These are phyloP conservation scores for Pichia thaimueangensis DNA, from an alignment of 805 yeast species.

Conservation along the genomic window DNA sequence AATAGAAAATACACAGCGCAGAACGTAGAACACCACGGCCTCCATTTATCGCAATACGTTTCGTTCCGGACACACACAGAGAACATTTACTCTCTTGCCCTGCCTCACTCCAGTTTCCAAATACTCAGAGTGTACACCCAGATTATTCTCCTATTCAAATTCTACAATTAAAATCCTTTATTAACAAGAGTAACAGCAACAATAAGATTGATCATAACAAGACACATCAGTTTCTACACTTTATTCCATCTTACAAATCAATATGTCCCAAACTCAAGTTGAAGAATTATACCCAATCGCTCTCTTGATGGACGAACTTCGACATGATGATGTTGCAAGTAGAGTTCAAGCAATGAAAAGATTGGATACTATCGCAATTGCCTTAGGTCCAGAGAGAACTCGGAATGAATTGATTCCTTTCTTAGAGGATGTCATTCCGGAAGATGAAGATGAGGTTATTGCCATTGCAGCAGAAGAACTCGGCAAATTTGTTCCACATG, in stretches of 20 bases:
- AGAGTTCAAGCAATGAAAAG: constrained; percentile 93
- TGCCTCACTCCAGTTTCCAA: no score
- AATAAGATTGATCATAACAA: not conserved
- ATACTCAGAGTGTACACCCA: no score
- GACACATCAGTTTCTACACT: no score
- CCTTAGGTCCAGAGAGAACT: constrained; percentile 90
- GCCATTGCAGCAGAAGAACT: constrained; percentile 88
- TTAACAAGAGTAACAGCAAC: not conserved
- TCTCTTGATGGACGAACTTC: constrained; percentile 87
- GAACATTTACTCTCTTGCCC: no score
- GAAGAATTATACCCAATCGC: constrained; percentile 91
- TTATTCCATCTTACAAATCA: no score
- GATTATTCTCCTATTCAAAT: no score
- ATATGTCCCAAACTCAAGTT: constrained; percentile 9
- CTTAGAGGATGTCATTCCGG: constrained; percentile 82
- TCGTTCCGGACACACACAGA: no score
- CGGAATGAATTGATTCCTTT: constrained; percentile 86
- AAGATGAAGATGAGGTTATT: constrained; percentile 97
- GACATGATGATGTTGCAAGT: constrained; percentile 90
- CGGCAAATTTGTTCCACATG: constrained; percentile 78
- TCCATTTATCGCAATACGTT: no score
- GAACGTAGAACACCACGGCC: no score
- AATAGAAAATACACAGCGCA: no score
- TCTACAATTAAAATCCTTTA: not conserved
- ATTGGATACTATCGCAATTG: constrained; percentile 88